Evolutionary conservation across 257 asterid genomes (phyloP), one percentile per base, ranked within the genome.

Genomic region (Lycium ferocissimum): DNA sequence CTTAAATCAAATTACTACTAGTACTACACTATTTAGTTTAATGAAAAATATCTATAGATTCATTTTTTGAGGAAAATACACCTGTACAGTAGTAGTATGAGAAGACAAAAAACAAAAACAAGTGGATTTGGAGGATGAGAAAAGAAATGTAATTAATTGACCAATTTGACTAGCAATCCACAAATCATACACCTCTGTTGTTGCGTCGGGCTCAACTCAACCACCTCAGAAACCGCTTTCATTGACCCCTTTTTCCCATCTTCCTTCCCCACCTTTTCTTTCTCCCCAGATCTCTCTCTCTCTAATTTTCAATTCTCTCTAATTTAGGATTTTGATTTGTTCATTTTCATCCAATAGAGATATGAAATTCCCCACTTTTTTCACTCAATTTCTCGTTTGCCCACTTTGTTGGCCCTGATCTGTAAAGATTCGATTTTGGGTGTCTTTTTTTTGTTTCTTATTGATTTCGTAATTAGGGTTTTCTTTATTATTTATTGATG

Each of bases 231-330:
- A 51, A 71, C 80, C 80, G 35, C 78, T 83, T 33, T 47, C 69
- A 67, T 67, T 83, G 85, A 67, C 85, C 85, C 35, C 33, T 26
- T 76, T 76, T 76, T 18, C 26, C 43, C 45, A 49, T 51, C 62
- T 76, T 76, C 45, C 61, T n/a, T 69, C 35, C 80, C 15, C n/a
- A 17, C 85, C 78, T 49, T 83, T 58, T 82, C 78, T 57, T 40
- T 66, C 80, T 65, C 78, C 85, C 54, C 85, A 83, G 85, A 83
- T 83, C 85, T 83, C 80, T 81, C 67, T 20, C 47, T 49, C 6
- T 14, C 35, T 33, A n/a, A 75, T 75, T 6, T 40, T 40, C 45
- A 2, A 40, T 3, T 40, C 6, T 40, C 63, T 40, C 6, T 65
- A 65, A 71, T 45, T 82, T 65, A 15, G 85, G 83, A 54, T 79